Evolutionary conservation across 2,329 filamentous ascomycete genomes (phyloP).

Genomic region (Colletotrichum sp.): DNA sequence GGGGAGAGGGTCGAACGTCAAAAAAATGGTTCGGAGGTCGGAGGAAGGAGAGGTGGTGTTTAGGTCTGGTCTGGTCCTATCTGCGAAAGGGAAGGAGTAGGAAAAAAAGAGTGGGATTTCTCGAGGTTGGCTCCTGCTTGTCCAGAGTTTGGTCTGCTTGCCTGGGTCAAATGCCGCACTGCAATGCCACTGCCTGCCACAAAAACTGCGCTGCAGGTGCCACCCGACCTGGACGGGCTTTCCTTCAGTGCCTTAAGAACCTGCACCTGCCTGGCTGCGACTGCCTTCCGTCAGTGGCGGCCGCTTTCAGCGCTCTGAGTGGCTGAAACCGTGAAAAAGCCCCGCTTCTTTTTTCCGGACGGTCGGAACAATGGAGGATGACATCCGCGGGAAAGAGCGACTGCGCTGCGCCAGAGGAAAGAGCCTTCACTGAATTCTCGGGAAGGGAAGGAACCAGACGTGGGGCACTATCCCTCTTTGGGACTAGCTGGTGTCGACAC

Average conservation of each 20-base stretch:
- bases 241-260: neutral
- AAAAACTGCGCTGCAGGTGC: neutral
- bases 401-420: neutral
- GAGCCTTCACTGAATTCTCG: constrained; percentile 2
- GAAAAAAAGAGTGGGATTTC: constrained; percentile 17
- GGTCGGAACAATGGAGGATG: constrained; percentile 7
- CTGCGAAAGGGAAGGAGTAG: neutral
- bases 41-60: neutral
- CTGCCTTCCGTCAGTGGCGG: constrained; percentile 1
- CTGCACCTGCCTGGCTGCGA: neutral
- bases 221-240: neutral
- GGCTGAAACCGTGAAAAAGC: neutral
- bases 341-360: neutral
- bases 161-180: constrained; percentile 13
- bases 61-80: neutral
- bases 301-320: neutral
- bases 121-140: neutral
- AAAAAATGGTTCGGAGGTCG: neutral
- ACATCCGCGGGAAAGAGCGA: constrained; percentile 15
- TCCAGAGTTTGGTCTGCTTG: neutral
- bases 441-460: constrained; percentile 18
- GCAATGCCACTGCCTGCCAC: neutral
- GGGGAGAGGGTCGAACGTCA: neutral
- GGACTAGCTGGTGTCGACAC: neutral
- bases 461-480: neutral